Evolutionary conservation across 1,284 basidiomycete species (phyloP), one percentile per base, ranked within the genome.

Genomic region (Limonomyces culmigenus): DNA sequence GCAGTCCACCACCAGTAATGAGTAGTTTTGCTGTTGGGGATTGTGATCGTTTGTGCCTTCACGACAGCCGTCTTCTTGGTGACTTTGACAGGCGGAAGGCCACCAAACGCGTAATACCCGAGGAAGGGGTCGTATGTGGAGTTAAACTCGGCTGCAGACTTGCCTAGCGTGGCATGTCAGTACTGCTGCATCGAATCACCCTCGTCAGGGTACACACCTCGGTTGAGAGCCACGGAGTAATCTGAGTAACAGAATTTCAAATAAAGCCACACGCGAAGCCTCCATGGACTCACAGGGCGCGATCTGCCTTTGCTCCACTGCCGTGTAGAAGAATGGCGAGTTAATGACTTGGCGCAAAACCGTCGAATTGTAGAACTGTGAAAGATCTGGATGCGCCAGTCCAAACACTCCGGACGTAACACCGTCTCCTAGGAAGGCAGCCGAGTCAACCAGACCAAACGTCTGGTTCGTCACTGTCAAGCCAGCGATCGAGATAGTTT

Each of bases 381-480:
- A 44, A 13, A 45, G 36, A 3, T 36, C 39, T 12, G 44, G 44
- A 14, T 40, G 45, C 13, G 44, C 44, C n/a, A 47, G 40, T 4
- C 45, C 45, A 11, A 50, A 44, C 0, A 51, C 37, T 0, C 49
- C 49, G 1, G 43, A 40, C 20, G 44, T 45, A 14, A 49, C 37
- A 1, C 46, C 43, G 25, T 48, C 46, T 1, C 50, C 50, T 3
- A 43, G 31, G 47, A 47, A 51, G 3, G 47, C 47, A 6, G 48
- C 43, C 1, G 40, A 38, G 18, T 30, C 45, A 0, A 46, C 45
- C 2, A 50, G 31, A 10, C 46, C 47, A 18, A 51, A 42, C 31
- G 50, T 48, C 35, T 51, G 48, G 5, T 39, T 35, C 1, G 33
- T 27, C 5, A 51, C 48, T 2, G 43, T 41, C 19, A 51, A 13